Conservation (phyloP, 129 eudicot genomes). For the Heracleum sosnowskyi region DNA sequence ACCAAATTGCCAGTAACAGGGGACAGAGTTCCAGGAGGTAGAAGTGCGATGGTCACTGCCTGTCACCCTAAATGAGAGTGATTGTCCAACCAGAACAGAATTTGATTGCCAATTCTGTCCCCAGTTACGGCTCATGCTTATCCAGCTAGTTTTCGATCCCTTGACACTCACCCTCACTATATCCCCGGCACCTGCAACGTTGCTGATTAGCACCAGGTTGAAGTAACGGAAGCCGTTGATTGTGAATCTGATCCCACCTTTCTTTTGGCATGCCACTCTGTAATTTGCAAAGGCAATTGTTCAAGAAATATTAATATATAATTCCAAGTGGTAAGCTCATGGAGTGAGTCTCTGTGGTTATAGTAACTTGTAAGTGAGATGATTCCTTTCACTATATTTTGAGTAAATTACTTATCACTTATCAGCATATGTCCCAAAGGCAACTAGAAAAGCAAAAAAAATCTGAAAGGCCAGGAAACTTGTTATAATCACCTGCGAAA, state of each 20-base stretch:
- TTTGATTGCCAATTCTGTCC: conserved; percentile 24
- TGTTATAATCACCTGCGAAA: neutral
- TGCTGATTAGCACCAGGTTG: conserved; percentile 22
- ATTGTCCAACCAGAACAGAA: neutral
- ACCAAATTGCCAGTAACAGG: conserved; percentile 34
- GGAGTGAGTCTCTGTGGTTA: neutral
- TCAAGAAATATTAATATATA: neutral
- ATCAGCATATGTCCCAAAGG: neutral
- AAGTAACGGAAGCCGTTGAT: conserved; percentile 32
- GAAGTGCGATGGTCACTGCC: conserved; percentile 31
- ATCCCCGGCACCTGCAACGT: conserved; percentile 31
- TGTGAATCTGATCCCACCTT: conserved; percentile 28
- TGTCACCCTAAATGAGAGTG: too few species aligned
- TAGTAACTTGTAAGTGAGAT: too few species aligned
- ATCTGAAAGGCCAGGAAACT: neutral
- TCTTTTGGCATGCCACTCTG: conserved; percentile 17
- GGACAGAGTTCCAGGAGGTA: conserved; percentile 28
- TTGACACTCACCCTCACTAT: conserved; percentile 22
- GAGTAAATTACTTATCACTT: neutral
- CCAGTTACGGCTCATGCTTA: conserved; percentile 30
- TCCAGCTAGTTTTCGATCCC: conserved; percentile 17
- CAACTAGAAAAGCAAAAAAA: too few species aligned
- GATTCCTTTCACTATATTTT: too few species aligned
- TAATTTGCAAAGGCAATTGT: neutral
- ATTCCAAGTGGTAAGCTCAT: neutral